Evolutionary conservation across 176 grass and related monocot genomes (phyloP).

Genomic region (Musa itinerans): DNA sequence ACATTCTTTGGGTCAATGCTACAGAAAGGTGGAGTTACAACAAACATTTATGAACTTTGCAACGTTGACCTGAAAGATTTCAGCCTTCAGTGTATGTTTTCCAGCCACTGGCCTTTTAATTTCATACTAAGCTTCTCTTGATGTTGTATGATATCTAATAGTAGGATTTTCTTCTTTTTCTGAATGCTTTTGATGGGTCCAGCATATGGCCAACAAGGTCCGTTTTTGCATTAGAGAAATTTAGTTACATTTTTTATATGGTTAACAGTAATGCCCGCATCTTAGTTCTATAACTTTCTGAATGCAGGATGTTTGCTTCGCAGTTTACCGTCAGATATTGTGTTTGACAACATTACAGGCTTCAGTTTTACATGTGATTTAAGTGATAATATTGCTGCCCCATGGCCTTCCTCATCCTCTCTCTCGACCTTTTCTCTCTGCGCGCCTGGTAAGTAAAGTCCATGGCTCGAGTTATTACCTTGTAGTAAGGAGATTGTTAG

Average conservation of each 20-base stretch:
- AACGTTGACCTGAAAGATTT: constrained; percentile 92
- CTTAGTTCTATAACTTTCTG: neutral
- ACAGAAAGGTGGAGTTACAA: constrained; percentile 67
- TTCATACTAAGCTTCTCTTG: constrained; percentile 9
- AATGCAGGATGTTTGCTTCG: constrained; percentile 78
- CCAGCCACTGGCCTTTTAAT: constrained; percentile 20
- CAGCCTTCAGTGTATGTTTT: constrained; percentile 75
- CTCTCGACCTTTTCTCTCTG: constrained; percentile 85
- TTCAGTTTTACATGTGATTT: constrained; percentile 96
- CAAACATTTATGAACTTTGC: constrained; percentile 76
- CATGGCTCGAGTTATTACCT: neutral
- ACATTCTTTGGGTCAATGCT: constrained; percentile 92
- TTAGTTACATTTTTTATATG: neutral
- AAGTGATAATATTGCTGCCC: constrained; percentile 93
- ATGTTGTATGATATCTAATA: constrained; percentile 34
- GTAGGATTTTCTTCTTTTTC: constrained; percentile 9
- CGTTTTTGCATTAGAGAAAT: constrained; percentile 8
- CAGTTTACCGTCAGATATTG: constrained; percentile 86
- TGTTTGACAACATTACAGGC: constrained; percentile 71
- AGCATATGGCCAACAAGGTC: constrained; percentile 97
- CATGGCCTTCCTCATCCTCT: constrained; percentile 93
- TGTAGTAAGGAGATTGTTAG: neutral
- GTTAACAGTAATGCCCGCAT: neutral
- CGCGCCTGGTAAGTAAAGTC: constrained; percentile 54
- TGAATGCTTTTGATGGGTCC: constrained; percentile 26